Evolutionary conservation across 768 basidiomycete genomes (phyloP), one percentile per base, ranked within the genome.

Genomic region (Termitomyces sp.): DNA sequence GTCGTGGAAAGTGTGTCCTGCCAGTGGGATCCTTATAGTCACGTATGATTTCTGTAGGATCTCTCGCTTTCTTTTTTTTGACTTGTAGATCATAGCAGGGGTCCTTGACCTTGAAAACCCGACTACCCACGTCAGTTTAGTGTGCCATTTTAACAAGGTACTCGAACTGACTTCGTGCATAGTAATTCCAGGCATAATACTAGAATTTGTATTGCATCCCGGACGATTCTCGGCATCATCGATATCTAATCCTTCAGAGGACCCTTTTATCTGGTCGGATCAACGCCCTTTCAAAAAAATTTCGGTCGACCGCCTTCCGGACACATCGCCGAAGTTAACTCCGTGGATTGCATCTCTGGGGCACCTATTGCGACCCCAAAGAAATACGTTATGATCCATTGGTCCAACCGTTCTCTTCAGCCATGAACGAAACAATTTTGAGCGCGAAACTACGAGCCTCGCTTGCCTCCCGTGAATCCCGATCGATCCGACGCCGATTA

Each of bases 401-500:
- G 28, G 39, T 6, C 18, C 18, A 16, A 33, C 11, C 2, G 16
- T 42, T 32, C 16, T 24, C 32, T 55, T 7, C 40, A 57, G 24
- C 33, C 20, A 66, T 66, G 63, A 60, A 32, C 44, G 36, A 55
- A 24, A 57, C 62, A 1, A 68, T 74, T 15, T 68, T 82, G 28
- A 70, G 70, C 50, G 65, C 62, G 8, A 75, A 77, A 62, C 68
- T 94, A 36, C 57, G 67, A 15, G 74, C 80, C 8, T 84, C 90
- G 0, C 82, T 93, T 42, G 62, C 73, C 2, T 89, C 90, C 22
- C 84, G 92, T 46, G 84, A 88, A 16, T 72, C 80, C 36, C 82
- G 89, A n/a, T 71, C 76, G 62, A 91, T 92, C 69, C 80, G 86
- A n/a, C 84, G 91, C 44, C 78, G 82, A 24, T 83, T 94, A 1